Evolutionary conservation across 345 rosid genomes (phyloP), one percentile per base, ranked within the genome.

Genomic region (Durio zibethinus): DNA sequence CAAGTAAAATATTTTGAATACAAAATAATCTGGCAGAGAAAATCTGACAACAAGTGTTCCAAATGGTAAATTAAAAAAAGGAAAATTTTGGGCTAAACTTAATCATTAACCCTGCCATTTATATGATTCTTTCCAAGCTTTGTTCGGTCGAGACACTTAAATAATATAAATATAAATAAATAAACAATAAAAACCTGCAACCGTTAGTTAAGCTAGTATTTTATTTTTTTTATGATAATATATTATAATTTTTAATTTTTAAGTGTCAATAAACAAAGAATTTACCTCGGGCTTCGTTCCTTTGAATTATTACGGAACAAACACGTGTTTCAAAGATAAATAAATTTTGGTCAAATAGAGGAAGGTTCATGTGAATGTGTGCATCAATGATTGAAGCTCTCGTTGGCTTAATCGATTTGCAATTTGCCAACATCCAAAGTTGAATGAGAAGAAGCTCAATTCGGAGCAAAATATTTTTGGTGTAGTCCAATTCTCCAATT

Each of bases 221-320:
- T 33, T 33, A 33, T 1, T 33, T 3, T 62, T 14, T 33, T 60
- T 31, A 16, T 33, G 15, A 23, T 1, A 23, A 4, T 25, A 59
- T 62, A 15, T 14, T 15, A 62, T 31, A 61, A 57, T 35, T 35
- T 66, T 0, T 36, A 64, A 43, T 40, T 4, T 57, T 23, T 23
- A 67, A 43, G 48, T 38, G 25, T 4, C 50, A 65, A 65, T 65
- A 65, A 65, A 65, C 29, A 38, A 65, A 65, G 71, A 65, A 68
- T 23, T 68, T 69, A 45, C 73, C 56, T 69, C n/a, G 56, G 38
- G 2, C 10, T 27, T 45, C 21, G 73, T 69, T 69, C 73, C 56
- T 0, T 16, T 69, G 23, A 45, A 69, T 69, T 15, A 69, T 45
- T 45, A 45, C 35, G 45, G 21, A 45, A 69, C 27, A 20, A 68